These are phyloP conservation scores for Xylaria bambusicola DNA, from an alignment of 495 filamentous ascomycete species.

Conservation along the genomic window DNA sequence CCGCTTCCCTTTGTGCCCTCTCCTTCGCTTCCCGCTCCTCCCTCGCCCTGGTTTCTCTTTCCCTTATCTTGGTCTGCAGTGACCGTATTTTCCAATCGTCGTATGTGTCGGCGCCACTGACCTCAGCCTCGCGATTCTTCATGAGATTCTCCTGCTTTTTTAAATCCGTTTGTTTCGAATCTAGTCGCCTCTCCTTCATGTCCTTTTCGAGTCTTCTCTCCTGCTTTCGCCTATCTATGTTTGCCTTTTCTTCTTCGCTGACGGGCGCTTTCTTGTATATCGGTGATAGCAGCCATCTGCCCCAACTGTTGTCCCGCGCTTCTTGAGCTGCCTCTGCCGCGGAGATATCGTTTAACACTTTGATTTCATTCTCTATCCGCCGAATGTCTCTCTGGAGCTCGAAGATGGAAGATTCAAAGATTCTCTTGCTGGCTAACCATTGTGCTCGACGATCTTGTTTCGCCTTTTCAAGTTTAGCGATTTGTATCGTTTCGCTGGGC, in stretches of 20 bases:
- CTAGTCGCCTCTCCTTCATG: slow-evolving; percentile 33
- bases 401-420: slow-evolving; percentile 28
- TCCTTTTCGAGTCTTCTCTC: slow-evolving; percentile 34
- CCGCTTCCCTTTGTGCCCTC: slow-evolving; percentile 15
- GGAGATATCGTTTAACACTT: neutral
- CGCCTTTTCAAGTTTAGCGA: slow-evolving; percentile 31
- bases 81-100: neutral
- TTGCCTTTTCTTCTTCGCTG: slow-evolving; percentile 34
- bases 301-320: slow-evolving; percentile 35
- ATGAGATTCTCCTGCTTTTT: slow-evolving; percentile 24
- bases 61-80: neutral
- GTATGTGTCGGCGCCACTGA: neutral
- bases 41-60: neutral
- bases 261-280: slow-evolving; percentile 29
- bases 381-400: slow-evolving; percentile 29
- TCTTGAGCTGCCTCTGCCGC: slow-evolving; percentile 26
- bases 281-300: slow-evolving; percentile 30
- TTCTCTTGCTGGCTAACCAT: slow-evolving; percentile 29
- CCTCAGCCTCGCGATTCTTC: slow-evolving; percentile 2
- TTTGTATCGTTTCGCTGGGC: slow-evolving; percentile 29
- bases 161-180: slow-evolving; percentile 17
- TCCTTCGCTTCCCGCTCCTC: slow-evolving; percentile 20
- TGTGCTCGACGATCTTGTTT: slow-evolving; percentile 31
- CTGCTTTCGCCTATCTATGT: slow-evolving; percentile 31
- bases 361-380: slow-evolving; percentile 15